Evolutionary conservation across 1,139 yeast species (phyloP), one percentile per base, ranked within the genome.

Genomic region (Trichomonascaceae sp.): DNA sequence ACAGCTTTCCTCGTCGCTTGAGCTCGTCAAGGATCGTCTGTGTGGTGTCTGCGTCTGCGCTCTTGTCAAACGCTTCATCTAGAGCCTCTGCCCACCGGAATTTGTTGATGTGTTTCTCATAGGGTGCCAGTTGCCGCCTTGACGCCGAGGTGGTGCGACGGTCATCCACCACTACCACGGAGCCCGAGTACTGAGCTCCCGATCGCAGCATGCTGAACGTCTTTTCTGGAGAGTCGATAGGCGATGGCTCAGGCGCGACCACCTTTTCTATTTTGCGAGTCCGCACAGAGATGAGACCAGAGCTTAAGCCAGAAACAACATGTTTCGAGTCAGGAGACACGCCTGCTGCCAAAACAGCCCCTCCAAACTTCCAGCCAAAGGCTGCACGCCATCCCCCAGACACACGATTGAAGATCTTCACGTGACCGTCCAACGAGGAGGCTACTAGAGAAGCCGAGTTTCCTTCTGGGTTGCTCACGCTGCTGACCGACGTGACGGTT

Each of bases 311-410:
- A n/a, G 93, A 82, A 26, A 82, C 96, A 43, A 89, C 70, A 62
- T 89, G 97, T 59, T 80, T 80, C 47, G 76, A 76, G 41, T 77
- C 75, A 15, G 97, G 97, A 6, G 95, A 81, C 8, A 87, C 79
- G 5, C 87, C 97, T 53, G 93, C 76, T 47, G 85, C 68, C 45
- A 89, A 64, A 0, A 89, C 95, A 28, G 93, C 93, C 13, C 92
- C 85, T 27, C 95, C 94, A 51, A 80, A 87, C 57, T 87, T 89
- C 97, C 97, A 89, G 29, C 97, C 97, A 56, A 85, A 89, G 54
- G 79, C 81, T 43, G 87, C 95, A 41, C 79, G 80, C 87, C 93
- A 89, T 41, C 71, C 64, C 11, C 23, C 23, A 31, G 78, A 63
- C 26, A 73, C 62, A 25, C 82, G 73, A 57, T 87, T 97, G 55